phyloP scores from a whole-genome alignment of 1,284 basidiomycete species.

The Moesziomyces parantarcticus region DNA sequence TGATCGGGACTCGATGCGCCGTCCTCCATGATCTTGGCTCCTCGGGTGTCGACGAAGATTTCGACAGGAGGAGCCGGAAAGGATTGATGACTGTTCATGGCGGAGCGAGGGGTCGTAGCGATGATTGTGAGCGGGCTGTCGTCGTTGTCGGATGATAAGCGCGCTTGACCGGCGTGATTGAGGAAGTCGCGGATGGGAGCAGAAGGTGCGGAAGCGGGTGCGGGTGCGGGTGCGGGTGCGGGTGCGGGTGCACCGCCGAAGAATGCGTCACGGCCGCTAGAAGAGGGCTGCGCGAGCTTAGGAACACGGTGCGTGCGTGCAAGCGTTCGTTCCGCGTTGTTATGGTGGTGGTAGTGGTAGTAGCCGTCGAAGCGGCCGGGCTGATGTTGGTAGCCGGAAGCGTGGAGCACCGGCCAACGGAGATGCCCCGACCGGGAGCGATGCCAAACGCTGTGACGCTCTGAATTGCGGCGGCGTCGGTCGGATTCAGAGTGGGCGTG shows the following conservation, averaged over 20 bases:
- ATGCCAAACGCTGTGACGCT: too few species aligned
- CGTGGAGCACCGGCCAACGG: background rate
- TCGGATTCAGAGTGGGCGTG: background rate
- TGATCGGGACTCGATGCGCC: constrained; percentile 55
- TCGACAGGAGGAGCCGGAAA: constrained; percentile 53
- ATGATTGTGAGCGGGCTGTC: background rate
- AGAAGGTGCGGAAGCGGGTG: too few species aligned
- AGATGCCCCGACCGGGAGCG: background rate
- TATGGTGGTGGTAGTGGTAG: background rate
- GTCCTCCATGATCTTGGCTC: constrained; percentile 62
- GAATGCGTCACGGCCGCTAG: background rate
- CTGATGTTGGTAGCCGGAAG: background rate
- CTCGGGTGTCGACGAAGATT: constrained; percentile 57
- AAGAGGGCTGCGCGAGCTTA: background rate
- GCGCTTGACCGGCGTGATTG: too few species aligned
- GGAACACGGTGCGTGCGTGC: background rate
- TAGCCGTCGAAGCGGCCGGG: background rate
- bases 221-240: too few species aligned
- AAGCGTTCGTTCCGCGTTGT: background rate
- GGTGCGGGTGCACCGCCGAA: too few species aligned
- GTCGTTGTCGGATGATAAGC: background rate
- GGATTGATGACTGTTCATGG: constrained; percentile 42
- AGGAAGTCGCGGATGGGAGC: background rate
- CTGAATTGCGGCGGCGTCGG: too few species aligned
- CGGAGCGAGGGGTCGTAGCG: too few species aligned